phyloP scores from a whole-genome alignment of 140 eudicot species.

The Artemisia princeps region DNA sequence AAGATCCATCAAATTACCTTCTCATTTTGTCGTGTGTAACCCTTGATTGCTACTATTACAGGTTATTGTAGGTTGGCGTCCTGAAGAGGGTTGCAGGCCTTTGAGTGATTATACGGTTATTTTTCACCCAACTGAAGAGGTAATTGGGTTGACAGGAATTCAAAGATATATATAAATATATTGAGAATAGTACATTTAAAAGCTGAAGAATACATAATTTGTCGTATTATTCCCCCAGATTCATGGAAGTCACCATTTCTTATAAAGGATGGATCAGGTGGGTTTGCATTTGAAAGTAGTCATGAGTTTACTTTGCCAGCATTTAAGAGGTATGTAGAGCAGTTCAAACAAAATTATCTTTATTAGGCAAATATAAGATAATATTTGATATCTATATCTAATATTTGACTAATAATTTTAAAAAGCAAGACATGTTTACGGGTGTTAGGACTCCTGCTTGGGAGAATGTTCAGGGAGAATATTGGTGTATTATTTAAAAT shows the following conservation, averaged over 20 bases:
- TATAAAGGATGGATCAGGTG: constrained; percentile 29
- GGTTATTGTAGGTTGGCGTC: constrained; percentile 65
- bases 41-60: constrained; percentile 25
- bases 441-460: constrained; percentile 20
- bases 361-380: no score
- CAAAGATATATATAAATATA: constrained; percentile 50
- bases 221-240: constrained; percentile 78
- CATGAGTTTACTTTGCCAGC: constrained; percentile 47
- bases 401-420: no score
- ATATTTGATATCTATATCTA: no score
- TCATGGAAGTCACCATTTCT: constrained; percentile 71
- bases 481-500: constrained; percentile 72
- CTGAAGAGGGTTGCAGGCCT: constrained; percentile 46
- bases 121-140: constrained; percentile 79
- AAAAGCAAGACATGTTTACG: constrained; percentile 23
- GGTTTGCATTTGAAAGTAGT: constrained; percentile 47
- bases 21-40: constrained; percentile 10
- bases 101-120: no score
- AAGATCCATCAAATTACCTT: no score
- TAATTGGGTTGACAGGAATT: constrained; percentile 50
- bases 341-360: constrained; percentile 52
- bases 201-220: constrained; percentile 57
- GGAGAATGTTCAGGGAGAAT: constrained; percentile 67
- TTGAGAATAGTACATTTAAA: constrained; percentile 50
- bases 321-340: constrained; percentile 55